Percentiles rank a stretch among this genome's conserved stretches.
Evolutionary conservation across 2,329 filamentous ascomycete species (phyloP).

Genomic region (Periconia macrospinosa): DNA sequence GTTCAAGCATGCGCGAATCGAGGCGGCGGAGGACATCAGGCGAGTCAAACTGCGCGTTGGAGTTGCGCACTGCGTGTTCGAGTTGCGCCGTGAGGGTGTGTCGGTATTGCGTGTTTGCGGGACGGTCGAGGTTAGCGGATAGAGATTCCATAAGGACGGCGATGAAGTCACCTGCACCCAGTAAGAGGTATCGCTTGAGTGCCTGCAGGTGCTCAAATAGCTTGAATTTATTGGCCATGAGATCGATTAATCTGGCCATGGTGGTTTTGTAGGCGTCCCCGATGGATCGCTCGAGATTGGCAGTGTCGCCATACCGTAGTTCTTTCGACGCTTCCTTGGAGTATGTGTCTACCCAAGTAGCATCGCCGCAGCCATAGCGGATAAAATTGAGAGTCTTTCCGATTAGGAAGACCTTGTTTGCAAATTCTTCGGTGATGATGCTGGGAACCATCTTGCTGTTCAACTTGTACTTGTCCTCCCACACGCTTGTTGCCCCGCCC

Average conservation of each 20-base stretch:
- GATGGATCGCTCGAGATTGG: constrained; percentile 87
- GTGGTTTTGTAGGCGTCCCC: constrained; percentile 97
- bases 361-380: constrained; percentile 90
- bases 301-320: constrained; percentile 88
- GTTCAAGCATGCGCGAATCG: constrained; percentile 96
- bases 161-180: constrained; percentile 97
- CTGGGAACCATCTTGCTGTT: constrained; percentile 84
- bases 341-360: constrained; percentile 93
- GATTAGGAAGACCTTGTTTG: constrained; percentile 94
- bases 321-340: constrained; percentile 92
- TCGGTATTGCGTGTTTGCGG: constrained; percentile 94
- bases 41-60: constrained; percentile 94
- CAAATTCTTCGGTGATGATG: constrained; percentile 91
- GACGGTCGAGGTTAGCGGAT: constrained; percentile 87
- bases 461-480: constrained; percentile 96
- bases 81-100: constrained; percentile 97
- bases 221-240: constrained; percentile 95
- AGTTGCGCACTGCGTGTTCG: constrained; percentile 94
- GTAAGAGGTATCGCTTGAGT: constrained; percentile 89
- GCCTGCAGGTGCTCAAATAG: constrained; percentile 90
- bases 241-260: constrained; percentile 88
- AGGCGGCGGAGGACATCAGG: constrained; percentile 87
- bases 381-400: constrained; percentile 99
- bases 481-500: constrained; percentile 79
- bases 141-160: constrained; percentile 96